Base-by-base conservation (phyloP, 1,284 basidiomycete species). In the Polyporus tsugae region DNA sequence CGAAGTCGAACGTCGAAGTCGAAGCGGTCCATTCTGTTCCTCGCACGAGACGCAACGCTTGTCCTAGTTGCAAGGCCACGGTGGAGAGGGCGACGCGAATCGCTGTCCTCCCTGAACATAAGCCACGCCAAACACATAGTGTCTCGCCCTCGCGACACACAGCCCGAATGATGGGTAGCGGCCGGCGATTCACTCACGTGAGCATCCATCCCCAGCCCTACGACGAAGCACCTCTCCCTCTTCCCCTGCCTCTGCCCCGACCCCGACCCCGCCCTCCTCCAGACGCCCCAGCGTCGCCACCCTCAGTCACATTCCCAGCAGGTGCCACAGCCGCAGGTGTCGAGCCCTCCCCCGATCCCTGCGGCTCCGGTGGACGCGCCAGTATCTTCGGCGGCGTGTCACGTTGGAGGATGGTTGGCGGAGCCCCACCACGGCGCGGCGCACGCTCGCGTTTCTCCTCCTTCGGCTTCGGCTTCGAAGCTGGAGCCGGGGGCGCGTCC, bases 331-430 rank as follows among this genome's bases (percentile, higher is more conserved):
- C 60, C 11, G 57, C 41, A 46, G 60, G 10, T 19, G 19, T 36
- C 46, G 22, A 38, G 6, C 59, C 60, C 33, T 62, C 60, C 6
- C 39, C 52, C 10, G 64, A 22, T 17, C 36, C 38, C 58, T 60
- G 53, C 6, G 39, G 64, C n/a, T 46, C 62, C n/a, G 67, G 44
- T 2, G 68, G 59, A 2, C 73, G 66, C 15, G 70, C 55, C 22
- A 74, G 72, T 60, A 69, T 69, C 72, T 70, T 73, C 33, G 72
- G 68, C 35, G 64, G 39, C 5, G 67, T 64, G n/a, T 80, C 76
- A n/a, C 78, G 72, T 63, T 77, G 76, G 57, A 81, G 63, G 44
- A 80, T 80, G 15, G 73, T 74, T 25, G 78, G 74, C 10, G 75
- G 66, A 19, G 69, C 62, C 15, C 70, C 38, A 0, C 61, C 62